Conservation (phyloP, 441 rosid genomes). For the Corymbia citriodora region DNA sequence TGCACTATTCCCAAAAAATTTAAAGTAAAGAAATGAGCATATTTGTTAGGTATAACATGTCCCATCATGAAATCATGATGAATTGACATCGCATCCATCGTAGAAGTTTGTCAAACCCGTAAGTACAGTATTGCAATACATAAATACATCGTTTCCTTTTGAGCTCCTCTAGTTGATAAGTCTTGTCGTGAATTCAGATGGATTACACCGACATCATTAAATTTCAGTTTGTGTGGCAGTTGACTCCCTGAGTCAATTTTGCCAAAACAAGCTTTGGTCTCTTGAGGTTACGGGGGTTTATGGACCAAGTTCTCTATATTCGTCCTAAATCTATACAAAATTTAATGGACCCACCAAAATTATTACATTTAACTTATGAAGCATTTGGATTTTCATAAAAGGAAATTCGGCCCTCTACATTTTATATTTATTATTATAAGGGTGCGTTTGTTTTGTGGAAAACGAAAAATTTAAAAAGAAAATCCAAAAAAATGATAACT, state of each 20-base stretch:
- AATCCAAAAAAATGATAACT: too few relatives aligned
- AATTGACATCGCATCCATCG: neutral
- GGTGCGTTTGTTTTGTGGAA: too few relatives aligned
- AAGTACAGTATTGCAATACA: neutral
- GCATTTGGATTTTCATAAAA: neutral
- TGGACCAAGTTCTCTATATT: neutral
- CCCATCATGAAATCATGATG: neutral
- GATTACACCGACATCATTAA: neutral
- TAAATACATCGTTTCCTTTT: neutral
- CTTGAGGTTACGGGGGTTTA: neutral
- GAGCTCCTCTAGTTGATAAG: neutral
- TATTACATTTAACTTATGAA: neutral
- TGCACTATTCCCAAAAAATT: neutral
- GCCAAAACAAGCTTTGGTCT: neutral
- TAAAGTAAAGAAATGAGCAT: neutral
- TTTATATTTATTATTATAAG: too few relatives aligned
- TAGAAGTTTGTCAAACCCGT: neutral
- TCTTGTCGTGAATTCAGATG: neutral
- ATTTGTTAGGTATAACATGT: neutral
- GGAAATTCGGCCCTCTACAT: rapidly evolving
- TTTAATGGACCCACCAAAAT: neutral
- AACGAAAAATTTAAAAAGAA: too few relatives aligned
- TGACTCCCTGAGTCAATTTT: neutral
- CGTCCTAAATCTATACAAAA: neutral
- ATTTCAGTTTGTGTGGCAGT: neutral